These are phyloP conservation scores for Talaromyces proteolyticus DNA, from an alignment of 495 filamentous ascomycete species.

Conservation along the genomic window DNA sequence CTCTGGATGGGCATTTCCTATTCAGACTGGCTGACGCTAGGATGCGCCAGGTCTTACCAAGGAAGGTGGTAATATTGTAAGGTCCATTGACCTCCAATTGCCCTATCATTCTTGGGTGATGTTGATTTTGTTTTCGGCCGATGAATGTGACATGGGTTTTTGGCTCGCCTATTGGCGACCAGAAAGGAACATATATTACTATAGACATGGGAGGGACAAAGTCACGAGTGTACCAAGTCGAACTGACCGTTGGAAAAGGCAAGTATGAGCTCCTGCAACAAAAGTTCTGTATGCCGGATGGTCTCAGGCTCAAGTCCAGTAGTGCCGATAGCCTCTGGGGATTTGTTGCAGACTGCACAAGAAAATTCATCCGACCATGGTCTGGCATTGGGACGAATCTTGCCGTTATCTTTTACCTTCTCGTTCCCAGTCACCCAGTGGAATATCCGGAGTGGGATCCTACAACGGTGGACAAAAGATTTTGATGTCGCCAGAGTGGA, in stretches of 20 bases:
- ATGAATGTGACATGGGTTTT: conserved; percentile 98
- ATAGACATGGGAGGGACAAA: conserved; percentile 97
- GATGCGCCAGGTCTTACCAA: conserved; percentile 53
- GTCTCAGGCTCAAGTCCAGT: conserved; percentile 82
- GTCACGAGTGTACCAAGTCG: conserved; percentile 86
- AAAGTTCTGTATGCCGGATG: conserved; percentile 85
- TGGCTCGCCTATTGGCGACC: conserved; percentile 73
- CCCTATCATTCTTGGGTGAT: not conserved
- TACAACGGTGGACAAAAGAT: conserved; percentile 95
- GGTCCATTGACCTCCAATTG: conserved; percentile 22
- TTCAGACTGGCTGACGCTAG: not conserved
- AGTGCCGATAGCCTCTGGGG: conserved; percentile 80
- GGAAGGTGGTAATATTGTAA: conserved; percentile 81
- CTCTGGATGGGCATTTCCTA: not conserved
- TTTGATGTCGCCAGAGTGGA: conserved; percentile 91
- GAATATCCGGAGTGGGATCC: conserved; percentile 79
- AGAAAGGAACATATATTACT: conserved; percentile 81
- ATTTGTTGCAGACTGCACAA: conserved; percentile 84
- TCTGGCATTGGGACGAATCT: conserved; percentile 30
- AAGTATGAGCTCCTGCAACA: conserved; percentile 91
- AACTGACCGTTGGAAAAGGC: conserved; percentile 69
- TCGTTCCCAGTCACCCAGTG: conserved; percentile 88
- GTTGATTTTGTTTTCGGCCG: conserved; percentile 50
- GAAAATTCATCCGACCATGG: conserved; percentile 82
- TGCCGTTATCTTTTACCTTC: conserved; percentile 90